Conservation (phyloP, 768 basidiomycete genomes). For the Hydnum rufescens region DNA sequence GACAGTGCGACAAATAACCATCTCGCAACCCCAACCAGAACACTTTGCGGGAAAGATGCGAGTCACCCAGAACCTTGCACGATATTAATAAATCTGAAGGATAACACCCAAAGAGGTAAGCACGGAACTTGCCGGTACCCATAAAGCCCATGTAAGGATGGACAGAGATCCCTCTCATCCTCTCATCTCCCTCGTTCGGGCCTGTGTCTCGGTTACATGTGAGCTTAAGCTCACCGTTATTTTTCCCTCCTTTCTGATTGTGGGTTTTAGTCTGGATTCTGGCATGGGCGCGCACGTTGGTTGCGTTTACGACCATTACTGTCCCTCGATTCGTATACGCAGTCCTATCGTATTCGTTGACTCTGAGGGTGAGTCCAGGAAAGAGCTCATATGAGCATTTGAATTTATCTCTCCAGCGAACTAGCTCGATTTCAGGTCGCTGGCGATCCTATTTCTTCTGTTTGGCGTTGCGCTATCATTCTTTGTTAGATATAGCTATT, state of each 20-base stretch:
- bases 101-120: no score
- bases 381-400: neutral
- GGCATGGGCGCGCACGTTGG: slow-evolving; percentile 52
- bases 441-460: slow-evolving; percentile 54
- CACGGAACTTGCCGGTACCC: no score
- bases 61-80: no score
- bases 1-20: no score
- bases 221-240: neutral
- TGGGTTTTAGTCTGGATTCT: slow-evolving; percentile 48
- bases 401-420: neutral
- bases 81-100: no score
- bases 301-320: slow-evolving; percentile 67
- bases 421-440: slow-evolving; percentile 88
- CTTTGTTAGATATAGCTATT: slow-evolving; percentile 43
- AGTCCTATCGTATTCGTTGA: slow-evolving; percentile 72
- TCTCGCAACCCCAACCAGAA: no score
- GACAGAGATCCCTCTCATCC: no score
- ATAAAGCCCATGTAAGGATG: no score
- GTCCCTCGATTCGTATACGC: slow-evolving; percentile 61
- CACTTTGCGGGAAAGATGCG: no score
- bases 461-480: slow-evolving; percentile 55
- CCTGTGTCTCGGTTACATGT: neutral
- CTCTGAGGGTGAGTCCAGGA: slow-evolving; percentile 42
- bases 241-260: neutral
- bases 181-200: neutral